These are phyloP conservation scores for Myochromella boudieri DNA, from an alignment of 768 basidiomycete species.

Conservation along the genomic window DNA sequence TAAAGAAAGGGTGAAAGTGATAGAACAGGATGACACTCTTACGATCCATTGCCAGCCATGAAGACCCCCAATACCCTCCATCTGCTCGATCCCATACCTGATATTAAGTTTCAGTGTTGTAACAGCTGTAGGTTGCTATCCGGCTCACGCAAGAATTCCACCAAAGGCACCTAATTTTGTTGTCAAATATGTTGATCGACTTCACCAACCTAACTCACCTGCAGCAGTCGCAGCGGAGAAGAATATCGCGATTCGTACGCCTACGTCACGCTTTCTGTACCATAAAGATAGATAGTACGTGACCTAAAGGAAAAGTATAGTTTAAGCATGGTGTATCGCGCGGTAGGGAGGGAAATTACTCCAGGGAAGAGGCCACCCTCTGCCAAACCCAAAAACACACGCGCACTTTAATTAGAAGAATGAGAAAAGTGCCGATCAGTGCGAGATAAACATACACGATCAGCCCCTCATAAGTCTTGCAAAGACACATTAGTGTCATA, in stretches of 20 bases:
- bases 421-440: neutral
- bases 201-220: constrained; percentile 24
- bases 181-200: neutral
- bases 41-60: constrained; percentile 55
- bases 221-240: constrained; percentile 61
- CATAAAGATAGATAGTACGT: constrained; percentile 53
- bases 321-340: neutral
- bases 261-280: constrained; percentile 61
- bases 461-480: constrained; percentile 28
- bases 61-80: constrained; percentile 38
- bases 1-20: neutral
- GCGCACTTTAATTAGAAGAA: constrained; percentile 24
- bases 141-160: constrained; percentile 47
- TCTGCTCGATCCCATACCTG: constrained; percentile 45
- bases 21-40: constrained; percentile 16
- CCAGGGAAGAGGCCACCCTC: constrained; percentile 41
- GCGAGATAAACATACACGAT: constrained; percentile 22
- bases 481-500: constrained; percentile 33
- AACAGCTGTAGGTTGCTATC: neutral
- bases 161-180: constrained; percentile 38
- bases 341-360: constrained; percentile 18
- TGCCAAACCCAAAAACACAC: constrained; percentile 39
- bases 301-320: constrained; percentile 24
- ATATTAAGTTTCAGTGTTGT: constrained; percentile 22
- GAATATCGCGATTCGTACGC: constrained; percentile 59